Conservation (phyloP, 257 asterid genomes). For the Solanum ahanhuiri region DNA sequence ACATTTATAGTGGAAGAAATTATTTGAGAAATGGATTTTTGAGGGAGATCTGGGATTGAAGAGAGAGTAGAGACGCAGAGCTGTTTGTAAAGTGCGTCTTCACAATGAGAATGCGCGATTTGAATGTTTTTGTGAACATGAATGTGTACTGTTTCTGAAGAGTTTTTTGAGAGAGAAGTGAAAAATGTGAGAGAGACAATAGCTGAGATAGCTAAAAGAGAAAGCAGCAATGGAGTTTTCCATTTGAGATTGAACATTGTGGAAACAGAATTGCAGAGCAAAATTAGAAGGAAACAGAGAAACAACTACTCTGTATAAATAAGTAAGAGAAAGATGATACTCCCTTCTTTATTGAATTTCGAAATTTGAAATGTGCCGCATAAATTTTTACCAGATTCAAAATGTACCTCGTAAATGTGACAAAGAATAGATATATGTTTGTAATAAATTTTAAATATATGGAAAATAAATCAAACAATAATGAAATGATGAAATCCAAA, state of each 20-base stretch:
- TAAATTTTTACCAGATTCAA: no score
- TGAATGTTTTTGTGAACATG: slow-evolving; percentile 44
- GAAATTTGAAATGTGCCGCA: not conserved
- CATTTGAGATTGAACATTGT: slow-evolving; percentile 7
- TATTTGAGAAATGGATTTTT: slow-evolving; percentile 51
- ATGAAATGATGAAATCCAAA: no score
- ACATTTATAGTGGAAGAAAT: slow-evolving; percentile 57
- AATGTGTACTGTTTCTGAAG: slow-evolving; percentile 5
- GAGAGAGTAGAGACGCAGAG: slow-evolving; percentile 68
- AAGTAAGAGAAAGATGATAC: not conserved
- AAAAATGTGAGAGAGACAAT: slow-evolving; percentile 18
- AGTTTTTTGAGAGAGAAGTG: slow-evolving; percentile 6
- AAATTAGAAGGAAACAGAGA: not conserved
- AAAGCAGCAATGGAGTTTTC: slow-evolving; percentile 20
- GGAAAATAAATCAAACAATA: no score
- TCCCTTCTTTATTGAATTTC: not conserved
- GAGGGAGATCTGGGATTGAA: slow-evolving; percentile 48
- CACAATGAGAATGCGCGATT: slow-evolving; percentile 45
- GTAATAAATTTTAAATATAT: no score
- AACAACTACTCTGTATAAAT: not conserved
- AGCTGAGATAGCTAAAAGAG: slow-evolving; percentile 18
- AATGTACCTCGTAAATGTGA: no score
- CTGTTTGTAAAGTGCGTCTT: slow-evolving; percentile 55
- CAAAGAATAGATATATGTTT: no score
- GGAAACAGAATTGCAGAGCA: not conserved